Conservation (phyloP, 2,329 filamentous ascomycete genomes). For the Cytospora schulzeri region DNA sequence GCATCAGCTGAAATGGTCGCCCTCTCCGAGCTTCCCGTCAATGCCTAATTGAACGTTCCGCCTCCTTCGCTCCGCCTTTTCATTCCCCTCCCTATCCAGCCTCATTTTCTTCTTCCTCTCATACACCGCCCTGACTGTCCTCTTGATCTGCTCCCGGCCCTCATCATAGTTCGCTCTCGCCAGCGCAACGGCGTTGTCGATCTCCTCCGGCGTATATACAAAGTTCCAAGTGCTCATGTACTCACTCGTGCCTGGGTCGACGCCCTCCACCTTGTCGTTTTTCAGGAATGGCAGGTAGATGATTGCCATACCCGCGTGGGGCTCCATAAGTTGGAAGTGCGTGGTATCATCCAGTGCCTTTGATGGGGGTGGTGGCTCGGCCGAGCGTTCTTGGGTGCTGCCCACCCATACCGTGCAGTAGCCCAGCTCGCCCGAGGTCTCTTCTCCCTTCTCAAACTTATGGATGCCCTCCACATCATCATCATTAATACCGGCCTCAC, state of each 20-base stretch:
- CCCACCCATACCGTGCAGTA: constrained; percentile 98
- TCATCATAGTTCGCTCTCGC: constrained; percentile 86
- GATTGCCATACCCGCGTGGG: constrained; percentile 83
- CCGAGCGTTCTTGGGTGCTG: constrained; percentile 71
- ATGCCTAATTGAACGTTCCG: constrained; percentile 52
- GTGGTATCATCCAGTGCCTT: constrained; percentile 63
- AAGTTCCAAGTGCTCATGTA: constrained; percentile 99
- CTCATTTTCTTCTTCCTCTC: constrained; percentile 80
- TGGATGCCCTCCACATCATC: constrained; percentile 24
- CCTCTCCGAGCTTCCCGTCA: constrained; percentile 59
- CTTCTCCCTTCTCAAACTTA: constrained; percentile 44
- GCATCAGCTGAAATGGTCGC: constrained; percentile 65
- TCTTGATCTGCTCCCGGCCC: constrained; percentile 74
- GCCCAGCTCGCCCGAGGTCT: constrained; percentile 65
- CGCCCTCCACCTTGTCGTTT: constrained; percentile 75
- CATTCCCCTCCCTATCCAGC: constrained; percentile 51
- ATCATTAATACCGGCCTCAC: constrained; percentile 34
- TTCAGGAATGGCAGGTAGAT: constrained; percentile 88
- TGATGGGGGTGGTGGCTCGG: constrained; percentile 50
- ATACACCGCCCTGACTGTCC: constrained; percentile 85
- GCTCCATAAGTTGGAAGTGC: constrained; percentile 70
- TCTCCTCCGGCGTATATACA: constrained; percentile 86
- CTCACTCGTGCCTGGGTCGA: constrained; percentile 82
- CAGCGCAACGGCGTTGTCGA: constrained; percentile 80
- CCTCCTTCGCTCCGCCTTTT: constrained; percentile 45